Base-by-base conservation (phyloP, 169 alveolate genomes). In the Eimeria nieschulzi region DNA sequence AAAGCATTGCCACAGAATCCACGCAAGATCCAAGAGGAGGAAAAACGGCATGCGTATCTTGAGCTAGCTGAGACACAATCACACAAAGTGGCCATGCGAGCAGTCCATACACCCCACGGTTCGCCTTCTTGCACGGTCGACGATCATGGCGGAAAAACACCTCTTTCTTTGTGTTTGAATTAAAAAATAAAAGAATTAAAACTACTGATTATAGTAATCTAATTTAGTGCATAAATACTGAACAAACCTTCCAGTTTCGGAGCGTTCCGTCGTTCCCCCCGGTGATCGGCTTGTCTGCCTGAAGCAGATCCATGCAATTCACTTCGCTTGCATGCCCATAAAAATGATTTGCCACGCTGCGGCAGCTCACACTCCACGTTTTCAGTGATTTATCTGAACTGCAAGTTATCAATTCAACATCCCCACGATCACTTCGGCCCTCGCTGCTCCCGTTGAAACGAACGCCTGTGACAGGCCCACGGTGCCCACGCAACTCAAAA, bases 351-450 rank as follows among this genome's bases (percentile, higher is more conserved):
- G 87, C n/a, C 9, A 25, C 15, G 33, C 25, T 23, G 7, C 73
- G 72, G 59, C 59, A 79, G 21, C 25, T 26, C 33, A 79, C 17
- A 56, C 55, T 79, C 96, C 96, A 95, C 2, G 75, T 53, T 70
- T 86, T 95, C 15, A 95, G 56, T 12, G 95, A 66, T 71, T 93
- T 95, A 64, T 95, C 96, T 8, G 64, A 73, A n/a, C 95, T 87
- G 56, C 91, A 87, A 15, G 95, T 87, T 5, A 93, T 26, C 5
- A 95, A 17, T 23, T 91, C 94, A 7, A 59, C 70, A 26, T 86
- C 92, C 17, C 82, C 92, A 13, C 23, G 39, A 12, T 53, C 92
- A 7, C 33, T 19, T 12, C 17, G 68, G n/a, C 75, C 80, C n/a
- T n/a, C 12, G 13, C 39, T 55, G 9, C 82, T 66, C 53, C 83